phyloP scores from a whole-genome alignment of 202 grass and related monocot genomes.

The Eragrostis tef region DNA sequence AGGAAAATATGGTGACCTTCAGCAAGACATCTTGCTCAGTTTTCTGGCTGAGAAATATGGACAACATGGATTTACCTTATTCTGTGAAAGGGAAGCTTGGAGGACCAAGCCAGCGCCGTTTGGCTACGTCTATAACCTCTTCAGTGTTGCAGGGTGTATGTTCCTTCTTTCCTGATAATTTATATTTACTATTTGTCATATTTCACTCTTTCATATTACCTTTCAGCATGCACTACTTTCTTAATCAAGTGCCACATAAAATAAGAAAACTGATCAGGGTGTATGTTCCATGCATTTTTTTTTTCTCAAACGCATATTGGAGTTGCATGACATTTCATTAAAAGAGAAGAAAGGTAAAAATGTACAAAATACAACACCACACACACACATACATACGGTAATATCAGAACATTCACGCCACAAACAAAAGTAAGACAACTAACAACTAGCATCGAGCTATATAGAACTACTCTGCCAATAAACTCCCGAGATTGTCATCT shows the following conservation, averaged over 20 bases:
- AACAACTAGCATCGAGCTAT: too few relatives aligned
- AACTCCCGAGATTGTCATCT: too few relatives aligned
- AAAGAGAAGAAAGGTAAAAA: too few relatives aligned
- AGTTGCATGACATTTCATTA: neutral
- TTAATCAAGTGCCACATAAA: constrained; percentile 28
- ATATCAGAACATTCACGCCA: too few relatives aligned
- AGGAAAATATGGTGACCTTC: constrained; percentile 71
- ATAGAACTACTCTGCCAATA: too few relatives aligned
- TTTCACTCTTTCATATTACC: constrained; percentile 28
- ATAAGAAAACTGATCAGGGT: too few relatives aligned
- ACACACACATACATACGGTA: too few relatives aligned
- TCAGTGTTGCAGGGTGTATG: constrained; percentile 80
- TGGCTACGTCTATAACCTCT: constrained; percentile 68
- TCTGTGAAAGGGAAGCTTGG: constrained; percentile 96
- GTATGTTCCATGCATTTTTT: neutral
- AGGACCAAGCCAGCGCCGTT: constrained; percentile 79
- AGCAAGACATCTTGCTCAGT: constrained; percentile 61
- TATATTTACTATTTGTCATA: constrained; percentile 28
- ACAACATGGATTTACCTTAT: constrained; percentile 63
- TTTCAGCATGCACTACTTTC: constrained; percentile 10
- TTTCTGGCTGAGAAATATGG: constrained; percentile 67
- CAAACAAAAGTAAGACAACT: too few relatives aligned
- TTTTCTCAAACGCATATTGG: neutral
- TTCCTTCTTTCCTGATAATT: constrained; percentile 44
- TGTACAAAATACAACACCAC: too few relatives aligned